Evolutionary conservation across 805 yeast genomes (phyloP), one percentile per base, ranked within the genome.

Genomic region (Pichia californica): DNA sequence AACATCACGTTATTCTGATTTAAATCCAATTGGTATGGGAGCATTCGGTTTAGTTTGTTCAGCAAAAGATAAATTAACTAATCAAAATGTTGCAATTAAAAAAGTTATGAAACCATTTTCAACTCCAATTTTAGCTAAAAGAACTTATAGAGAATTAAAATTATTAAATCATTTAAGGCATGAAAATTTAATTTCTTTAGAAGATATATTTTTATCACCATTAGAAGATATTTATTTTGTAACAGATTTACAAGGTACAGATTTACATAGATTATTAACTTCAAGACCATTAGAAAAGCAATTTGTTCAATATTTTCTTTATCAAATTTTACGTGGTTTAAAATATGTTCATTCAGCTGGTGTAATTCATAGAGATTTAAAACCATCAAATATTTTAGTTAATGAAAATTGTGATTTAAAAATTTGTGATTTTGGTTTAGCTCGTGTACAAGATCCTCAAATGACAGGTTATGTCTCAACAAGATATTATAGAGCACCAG

Each of bases 21-120:
- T 93, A 49, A 91, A 88, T 58, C 99, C 99, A 2, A 96, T 93
- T 40, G 99, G 99, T 0, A 93, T 93, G 99, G 99, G 99, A 21
- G 99, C 99, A 7, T 93, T 93, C 62, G 99, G 99, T 5, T 74
- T 93, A 16, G 99, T 93, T 31, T 93, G 99, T 52, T 88, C 96
- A 8, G 99, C 99, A 1, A 78, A 82, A 44, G 99, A 93, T 65
- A 86, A 82, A 53, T 74, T 89, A 48, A 88, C 96, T 0, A 81
- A 79, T 43, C 96, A 89, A 63, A 87, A 83, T 53, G 99, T 93
- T 30, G 99, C 99, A 38, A 93, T 93, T 48, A 93, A 93, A 64
- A 93, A 93, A 69, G 91, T 93, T 55, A 87, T 91, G 96, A 91
- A 88, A 62, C 99, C 99, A 0, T 93, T 93, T 62, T 78, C 88